Evolutionary conservation across 345 rosid species (phyloP).

Genomic region (Syzygium jambos): DNA sequence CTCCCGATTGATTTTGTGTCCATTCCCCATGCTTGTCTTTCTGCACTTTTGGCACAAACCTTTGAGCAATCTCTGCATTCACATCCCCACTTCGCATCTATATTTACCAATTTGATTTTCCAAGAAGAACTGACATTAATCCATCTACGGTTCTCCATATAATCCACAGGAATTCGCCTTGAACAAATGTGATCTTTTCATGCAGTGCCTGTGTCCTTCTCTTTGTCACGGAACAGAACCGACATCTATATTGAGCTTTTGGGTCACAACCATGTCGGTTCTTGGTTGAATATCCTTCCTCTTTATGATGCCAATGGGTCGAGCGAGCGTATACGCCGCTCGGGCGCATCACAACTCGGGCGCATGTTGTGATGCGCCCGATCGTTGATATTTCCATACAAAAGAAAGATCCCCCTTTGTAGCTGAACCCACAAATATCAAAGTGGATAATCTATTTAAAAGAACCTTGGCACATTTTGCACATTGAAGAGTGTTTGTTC

Average conservation of each 20-base stretch:
- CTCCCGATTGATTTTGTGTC: background rate
- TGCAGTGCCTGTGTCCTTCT: background rate
- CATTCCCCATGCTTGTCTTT: background rate
- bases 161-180: background rate
- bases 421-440: rapidly evolving
- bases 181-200: background rate
- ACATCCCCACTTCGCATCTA: background rate
- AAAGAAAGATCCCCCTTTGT: background rate
- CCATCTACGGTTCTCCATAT: background rate
- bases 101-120: background rate
- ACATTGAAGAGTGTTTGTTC: background rate
- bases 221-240: background rate
- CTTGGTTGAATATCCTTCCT: background rate
- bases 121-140: background rate
- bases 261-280: background rate
- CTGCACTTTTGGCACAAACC: background rate
- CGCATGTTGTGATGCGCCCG: background rate
- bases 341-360: background rate
- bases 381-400: background rate
- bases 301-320: background rate
- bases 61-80: background rate
- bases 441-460: background rate
- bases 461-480: background rate
- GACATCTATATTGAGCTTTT: background rate
- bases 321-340: background rate